Evolutionary conservation across 2,329 filamentous ascomycete genomes (phyloP).

Genomic region (Botrytis aclada): DNA sequence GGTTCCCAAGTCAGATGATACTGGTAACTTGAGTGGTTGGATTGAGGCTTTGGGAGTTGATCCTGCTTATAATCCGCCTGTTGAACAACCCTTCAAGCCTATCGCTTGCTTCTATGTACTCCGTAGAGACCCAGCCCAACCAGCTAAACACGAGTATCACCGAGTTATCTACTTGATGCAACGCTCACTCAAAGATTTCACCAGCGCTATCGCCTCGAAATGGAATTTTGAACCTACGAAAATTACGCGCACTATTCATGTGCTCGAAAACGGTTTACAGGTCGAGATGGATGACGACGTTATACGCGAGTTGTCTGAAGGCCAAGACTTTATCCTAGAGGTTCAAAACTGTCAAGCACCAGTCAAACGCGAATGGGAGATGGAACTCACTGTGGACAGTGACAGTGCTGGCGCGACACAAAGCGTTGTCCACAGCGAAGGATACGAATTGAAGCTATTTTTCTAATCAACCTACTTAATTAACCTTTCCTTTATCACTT

Average conservation of each 20-base stretch:
- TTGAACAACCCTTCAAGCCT: conserved; percentile 65
- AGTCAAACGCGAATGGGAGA: conserved; percentile 59
- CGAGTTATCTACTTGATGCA: conserved; percentile 82
- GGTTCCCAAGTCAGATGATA: conserved; percentile 54
- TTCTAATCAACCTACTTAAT: conserved; percentile 35
- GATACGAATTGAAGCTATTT: conserved; percentile 38
- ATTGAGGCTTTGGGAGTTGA: conserved; percentile 94
- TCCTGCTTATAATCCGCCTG: conserved; percentile 73
- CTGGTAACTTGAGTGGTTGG: conserved; percentile 71
- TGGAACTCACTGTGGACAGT: conserved; percentile 46
- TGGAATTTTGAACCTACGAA: conserved; percentile 73
- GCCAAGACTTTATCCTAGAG: conserved; percentile 78
- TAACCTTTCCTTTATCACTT: conserved; percentile 17
- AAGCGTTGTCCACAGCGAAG: conserved; percentile 32
- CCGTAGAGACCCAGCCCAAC: conserved; percentile 49
- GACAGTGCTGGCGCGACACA: conserved; percentile 29
- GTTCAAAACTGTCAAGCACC: conserved; percentile 32
- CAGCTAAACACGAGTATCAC: conserved; percentile 58
- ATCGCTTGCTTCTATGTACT: conserved; percentile 87
- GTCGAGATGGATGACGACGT: conserved; percentile 91
- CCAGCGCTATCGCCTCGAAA: conserved; percentile 70
- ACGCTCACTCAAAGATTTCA: conserved; percentile 72
- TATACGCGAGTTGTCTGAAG: conserved; percentile 77
- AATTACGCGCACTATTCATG: conserved; percentile 67
- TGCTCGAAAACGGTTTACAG: conserved; percentile 72